These are phyloP conservation scores for Lentinus brumalis DNA, from an alignment of 768 basidiomycete genomes.

Conservation along the genomic window DNA sequence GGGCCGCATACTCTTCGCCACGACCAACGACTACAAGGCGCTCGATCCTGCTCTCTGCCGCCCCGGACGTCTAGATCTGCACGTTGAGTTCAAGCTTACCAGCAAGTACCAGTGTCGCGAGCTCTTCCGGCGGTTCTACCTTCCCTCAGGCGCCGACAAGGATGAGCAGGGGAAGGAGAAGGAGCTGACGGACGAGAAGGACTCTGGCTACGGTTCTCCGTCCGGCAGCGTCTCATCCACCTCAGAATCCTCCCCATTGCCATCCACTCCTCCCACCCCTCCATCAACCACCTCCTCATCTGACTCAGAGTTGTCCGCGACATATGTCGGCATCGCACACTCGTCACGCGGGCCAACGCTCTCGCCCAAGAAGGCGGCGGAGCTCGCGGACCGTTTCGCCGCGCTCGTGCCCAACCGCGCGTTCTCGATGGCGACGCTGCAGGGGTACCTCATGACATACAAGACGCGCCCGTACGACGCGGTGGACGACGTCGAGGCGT, in stretches of 20 bases:
- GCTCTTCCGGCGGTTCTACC: conserved; percentile 70
- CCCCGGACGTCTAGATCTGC: conserved; percentile 80
- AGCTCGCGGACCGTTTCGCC: conserved; percentile 60
- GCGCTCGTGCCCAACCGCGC: conserved; percentile 43
- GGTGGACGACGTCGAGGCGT: conserved; percentile 20
- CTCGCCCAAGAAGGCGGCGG: conserved; percentile 38
- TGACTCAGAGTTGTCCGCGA: background rate
- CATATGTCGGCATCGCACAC: conserved; percentile 14
- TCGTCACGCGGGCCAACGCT: conserved; percentile 29
- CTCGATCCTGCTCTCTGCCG: conserved; percentile 77
- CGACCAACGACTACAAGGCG: conserved; percentile 70
- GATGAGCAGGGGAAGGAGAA: background rate
- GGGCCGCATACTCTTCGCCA: conserved; percentile 80
- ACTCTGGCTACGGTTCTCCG: conserved; percentile 9
- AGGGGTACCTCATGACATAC: conserved; percentile 70
- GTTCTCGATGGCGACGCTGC: conserved; percentile 44
- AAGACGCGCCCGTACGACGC: conserved; percentile 63
- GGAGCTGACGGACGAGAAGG: conserved; percentile 6
- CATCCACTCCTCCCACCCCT: background rate
- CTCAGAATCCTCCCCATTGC: background rate
- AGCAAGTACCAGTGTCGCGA: conserved; percentile 67
- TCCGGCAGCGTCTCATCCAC: background rate
- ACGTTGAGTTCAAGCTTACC: conserved; percentile 76
- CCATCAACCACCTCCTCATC: background rate
- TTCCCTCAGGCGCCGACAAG: conserved; percentile 35